Base-by-base conservation (phyloP, 2,329 filamentous ascomycete genomes). In the Monosporascus sp. region DNA sequence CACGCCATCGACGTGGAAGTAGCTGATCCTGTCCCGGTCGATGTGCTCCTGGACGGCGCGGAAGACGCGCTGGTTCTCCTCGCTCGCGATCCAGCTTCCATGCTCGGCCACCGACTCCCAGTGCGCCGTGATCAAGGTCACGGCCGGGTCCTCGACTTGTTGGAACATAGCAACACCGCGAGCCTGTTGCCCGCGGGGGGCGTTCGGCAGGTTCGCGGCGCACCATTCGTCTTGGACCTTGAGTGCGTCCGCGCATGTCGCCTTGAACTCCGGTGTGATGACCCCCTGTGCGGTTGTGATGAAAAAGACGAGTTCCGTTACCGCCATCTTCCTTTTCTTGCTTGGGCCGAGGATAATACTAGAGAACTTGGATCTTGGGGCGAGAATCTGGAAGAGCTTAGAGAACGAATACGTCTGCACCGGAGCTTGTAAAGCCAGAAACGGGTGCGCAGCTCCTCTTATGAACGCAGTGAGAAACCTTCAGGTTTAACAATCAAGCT, bases 41-140 rank as follows among this genome's bases (percentile, higher is more conserved):
- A 76, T 65, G 51, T 71, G 69, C 3, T 57, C 52, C 24, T 54
- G 56, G 11, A 78, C 58, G 24, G 62, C 60, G 18, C 59, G 63
- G 56, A 74, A 72, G 51, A 67, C 60, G 5, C 55, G 49, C 49
- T 67, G 55, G 60, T 79, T 78, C 35, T 72, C 72, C 3, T 65
- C 57, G 49, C 71, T 74, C 45, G 66, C 63, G 48, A 78, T 71
- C 76, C 78, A 80, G 49, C 69, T 57, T 47, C 54, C 56, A 53
- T 79, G 75, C 5, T 69, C 70, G 15, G 67, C 69, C 20, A 69
- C 67, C 0, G 71, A 74, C 51, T 71, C 66, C 77, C 77, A 79
- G 11, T 71, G 68, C 18, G 76, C 72, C 5, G 72, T 73, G 57
- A 79, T 67, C 57, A 79, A 64, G n/a, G 75, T 54, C 28, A 63